Evolutionary conservation across 2,329 filamentous ascomycete genomes (phyloP).

Genomic region (Aspergillus quadrilineatus): DNA sequence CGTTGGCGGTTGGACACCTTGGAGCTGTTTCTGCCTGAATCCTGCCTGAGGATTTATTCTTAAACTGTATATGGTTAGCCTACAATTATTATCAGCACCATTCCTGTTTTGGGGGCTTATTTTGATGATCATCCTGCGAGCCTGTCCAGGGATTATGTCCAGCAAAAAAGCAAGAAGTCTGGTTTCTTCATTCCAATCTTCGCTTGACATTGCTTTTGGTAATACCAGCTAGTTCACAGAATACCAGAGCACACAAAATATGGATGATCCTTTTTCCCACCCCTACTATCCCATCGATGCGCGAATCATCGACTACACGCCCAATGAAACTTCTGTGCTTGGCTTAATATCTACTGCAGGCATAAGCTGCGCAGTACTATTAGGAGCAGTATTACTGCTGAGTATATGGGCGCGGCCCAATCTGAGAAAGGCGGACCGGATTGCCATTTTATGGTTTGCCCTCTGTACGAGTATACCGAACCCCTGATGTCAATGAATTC

Average conservation of each 20-base stretch:
- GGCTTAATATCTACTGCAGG: conserved; percentile 62
- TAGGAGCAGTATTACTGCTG: conserved; percentile 56
- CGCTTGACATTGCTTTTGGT: not conserved
- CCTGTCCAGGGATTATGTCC: not conserved
- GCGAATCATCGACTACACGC: conserved; percentile 61
- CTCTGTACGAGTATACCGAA: conserved; percentile 53
- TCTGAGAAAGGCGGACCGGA: conserved; percentile 55
- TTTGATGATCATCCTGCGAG: not conserved
- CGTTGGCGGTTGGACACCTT: not conserved
- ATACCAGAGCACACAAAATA: not conserved
- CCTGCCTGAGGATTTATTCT: conserved; percentile 3
- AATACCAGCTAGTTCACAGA: not conserved
- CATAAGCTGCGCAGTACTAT: conserved; percentile 55
- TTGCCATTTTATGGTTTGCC: conserved; percentile 71
- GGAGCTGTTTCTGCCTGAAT: conserved; percentile 1
- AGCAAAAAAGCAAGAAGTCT: not conserved
- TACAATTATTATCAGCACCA: not conserved
- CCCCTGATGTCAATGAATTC: not conserved
- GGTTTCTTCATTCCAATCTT: not conserved
- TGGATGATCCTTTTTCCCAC: conserved; percentile 43
- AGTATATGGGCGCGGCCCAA: conserved; percentile 55
- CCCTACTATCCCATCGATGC: conserved; percentile 71
- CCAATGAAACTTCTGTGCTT: conserved; percentile 63
- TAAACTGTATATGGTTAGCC: conserved; percentile 7
- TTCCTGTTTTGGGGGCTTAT: not conserved